These are phyloP conservation scores for Candida sojae DNA, from an alignment of 1,139 yeast genomes.

Conservation along the genomic window DNA sequence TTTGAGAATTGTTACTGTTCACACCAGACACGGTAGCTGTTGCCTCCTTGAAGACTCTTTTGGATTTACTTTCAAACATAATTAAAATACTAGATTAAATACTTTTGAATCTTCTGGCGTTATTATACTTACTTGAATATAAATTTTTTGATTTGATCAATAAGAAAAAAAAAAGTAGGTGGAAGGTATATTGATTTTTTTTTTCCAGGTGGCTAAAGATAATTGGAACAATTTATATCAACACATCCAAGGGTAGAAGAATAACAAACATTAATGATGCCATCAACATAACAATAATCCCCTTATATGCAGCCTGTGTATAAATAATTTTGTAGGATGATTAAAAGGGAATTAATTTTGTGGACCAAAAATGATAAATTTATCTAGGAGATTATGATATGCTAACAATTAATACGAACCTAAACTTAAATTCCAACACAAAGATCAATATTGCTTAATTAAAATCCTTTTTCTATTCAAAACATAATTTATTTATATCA, in stretches of 20 bases:
- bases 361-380: no score
- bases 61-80: conserved; percentile 2
- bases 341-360: no score
- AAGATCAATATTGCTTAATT: neutral
- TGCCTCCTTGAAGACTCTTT: neutral
- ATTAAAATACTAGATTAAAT: neutral
- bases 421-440: neutral
- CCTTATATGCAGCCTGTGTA: neutral
- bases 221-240: neutral
- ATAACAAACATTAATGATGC: neutral
- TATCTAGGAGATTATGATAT: neutral
- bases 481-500: no score
- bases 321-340: neutral
- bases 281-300: neutral
- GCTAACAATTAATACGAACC: neutral
- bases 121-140: no score
- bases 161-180: neutral
- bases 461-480: neutral
- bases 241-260: neutral
- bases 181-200: neutral
- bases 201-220: neutral
- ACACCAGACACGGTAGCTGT: neutral
- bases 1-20: neutral
- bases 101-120: neutral
- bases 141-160: neutral